phyloP scores from a whole-genome alignment of 345 rosid genomes.

The Linum usitatissimum region DNA sequence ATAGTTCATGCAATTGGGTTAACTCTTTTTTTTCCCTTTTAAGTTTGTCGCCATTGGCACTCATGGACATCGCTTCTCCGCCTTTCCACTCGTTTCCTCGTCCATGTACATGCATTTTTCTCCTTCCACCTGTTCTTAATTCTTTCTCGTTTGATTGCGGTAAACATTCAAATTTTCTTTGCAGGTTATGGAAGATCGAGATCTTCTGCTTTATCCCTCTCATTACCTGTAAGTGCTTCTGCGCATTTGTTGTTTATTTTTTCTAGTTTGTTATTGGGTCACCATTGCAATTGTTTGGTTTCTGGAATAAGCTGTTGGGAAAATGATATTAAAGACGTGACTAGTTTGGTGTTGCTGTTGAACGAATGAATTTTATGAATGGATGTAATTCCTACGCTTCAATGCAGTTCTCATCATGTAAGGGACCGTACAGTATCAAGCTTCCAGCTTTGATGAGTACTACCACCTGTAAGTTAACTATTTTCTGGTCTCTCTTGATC shows the following conservation, averaged over 20 bases:
- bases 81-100: background rate
- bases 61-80: background rate
- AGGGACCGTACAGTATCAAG: background rate
- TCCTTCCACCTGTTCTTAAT: background rate
- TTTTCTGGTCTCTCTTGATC: background rate
- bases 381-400: background rate
- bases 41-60: too few species aligned
- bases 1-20: background rate
- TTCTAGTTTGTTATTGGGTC: background rate
- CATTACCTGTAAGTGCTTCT: background rate
- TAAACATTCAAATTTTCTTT: too few species aligned
- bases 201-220: background rate
- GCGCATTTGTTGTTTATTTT: background rate
- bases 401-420: background rate
- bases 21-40: background rate
- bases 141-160: background rate
- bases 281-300: background rate
- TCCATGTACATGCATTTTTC: background rate
- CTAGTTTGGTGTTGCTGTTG: too few species aligned
- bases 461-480: background rate
- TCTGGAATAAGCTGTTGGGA: background rate
- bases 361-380: background rate
- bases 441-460: background rate
- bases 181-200: background rate
- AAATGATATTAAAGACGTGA: too few species aligned